phyloP scores from a whole-genome alignment of 129 eudicot species.

The Silybum marianum region DNA sequence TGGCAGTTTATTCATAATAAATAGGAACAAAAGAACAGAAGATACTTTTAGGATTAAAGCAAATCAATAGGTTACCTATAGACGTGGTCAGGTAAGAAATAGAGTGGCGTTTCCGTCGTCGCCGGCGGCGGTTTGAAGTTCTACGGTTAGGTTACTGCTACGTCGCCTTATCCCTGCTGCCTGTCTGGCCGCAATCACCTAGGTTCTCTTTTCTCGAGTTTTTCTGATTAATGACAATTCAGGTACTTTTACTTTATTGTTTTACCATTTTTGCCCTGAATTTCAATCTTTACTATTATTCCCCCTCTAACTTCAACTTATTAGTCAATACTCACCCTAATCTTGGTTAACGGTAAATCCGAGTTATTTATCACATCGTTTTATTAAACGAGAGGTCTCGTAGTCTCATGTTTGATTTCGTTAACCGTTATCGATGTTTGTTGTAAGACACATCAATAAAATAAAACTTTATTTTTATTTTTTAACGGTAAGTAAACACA shows the following conservation, averaged over 20 bases:
- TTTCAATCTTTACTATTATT: background rate
- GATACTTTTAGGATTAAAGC: background rate
- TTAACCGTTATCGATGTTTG: background rate
- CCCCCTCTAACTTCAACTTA: background rate
- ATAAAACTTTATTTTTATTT: too few relatives aligned
- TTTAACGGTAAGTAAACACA: too few relatives aligned
- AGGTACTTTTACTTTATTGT: slow-evolving; percentile 19
- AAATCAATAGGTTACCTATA: slow-evolving; percentile 24
- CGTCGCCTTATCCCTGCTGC: slow-evolving; percentile 39
- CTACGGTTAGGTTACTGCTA: slow-evolving; percentile 26
- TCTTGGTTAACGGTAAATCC: background rate
- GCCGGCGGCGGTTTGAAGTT: slow-evolving; percentile 14
- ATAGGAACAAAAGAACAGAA: background rate
- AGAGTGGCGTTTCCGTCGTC: background rate
- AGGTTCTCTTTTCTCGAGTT: slow-evolving; percentile 7
- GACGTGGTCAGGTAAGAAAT: background rate
- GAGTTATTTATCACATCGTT: too few relatives aligned
- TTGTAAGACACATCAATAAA: background rate
- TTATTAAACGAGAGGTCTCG: too few relatives aligned
- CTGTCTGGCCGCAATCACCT: slow-evolving; percentile 25
- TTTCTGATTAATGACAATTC: slow-evolving; percentile 20
- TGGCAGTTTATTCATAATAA: background rate
- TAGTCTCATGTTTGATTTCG: background rate
- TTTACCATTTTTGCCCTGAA: background rate
- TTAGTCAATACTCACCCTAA: background rate